These are phyloP conservation scores for Globisporangium radiosum DNA, from an alignment of 352 stramenopile genomes.

Conservation along the genomic window DNA sequence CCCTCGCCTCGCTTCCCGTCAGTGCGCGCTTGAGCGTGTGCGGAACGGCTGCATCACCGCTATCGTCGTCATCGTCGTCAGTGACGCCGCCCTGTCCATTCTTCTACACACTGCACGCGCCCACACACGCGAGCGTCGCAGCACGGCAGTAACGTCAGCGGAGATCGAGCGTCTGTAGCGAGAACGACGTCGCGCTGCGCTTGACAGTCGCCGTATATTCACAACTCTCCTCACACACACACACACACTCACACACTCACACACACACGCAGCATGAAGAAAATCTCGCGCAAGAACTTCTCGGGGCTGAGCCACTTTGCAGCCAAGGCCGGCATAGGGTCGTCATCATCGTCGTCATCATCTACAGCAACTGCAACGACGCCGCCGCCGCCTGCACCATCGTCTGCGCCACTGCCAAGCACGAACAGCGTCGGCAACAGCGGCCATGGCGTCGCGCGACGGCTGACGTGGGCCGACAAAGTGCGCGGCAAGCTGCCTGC, in stretches of 20 bases:
- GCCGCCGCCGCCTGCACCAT: conserved; percentile 4
- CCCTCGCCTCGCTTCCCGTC: no score
- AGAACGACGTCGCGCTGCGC: no score
- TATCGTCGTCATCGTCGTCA: no score
- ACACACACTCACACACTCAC: neutral
- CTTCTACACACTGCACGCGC: no score
- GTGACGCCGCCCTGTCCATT: no score
- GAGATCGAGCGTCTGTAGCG: no score
- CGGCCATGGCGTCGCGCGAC: conserved; percentile 16
- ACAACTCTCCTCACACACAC: neutral
- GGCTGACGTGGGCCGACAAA: conserved; percentile 69
- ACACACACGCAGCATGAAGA: conserved; percentile 35
- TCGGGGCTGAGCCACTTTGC: conserved; percentile 30
- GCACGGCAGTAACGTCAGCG: no score
- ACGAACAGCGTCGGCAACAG: conserved; percentile 8
- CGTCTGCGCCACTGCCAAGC: conserved; percentile 9
- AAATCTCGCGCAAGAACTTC: conserved; percentile 69
- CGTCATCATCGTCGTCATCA: conserved; percentile 19
- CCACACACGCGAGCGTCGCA: no score
- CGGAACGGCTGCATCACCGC: no score
- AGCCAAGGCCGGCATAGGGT: conserved; percentile 32
- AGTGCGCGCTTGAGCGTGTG: no score
- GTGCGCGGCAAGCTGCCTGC: conserved; percentile 72
- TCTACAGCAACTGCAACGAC: conserved; percentile 10
- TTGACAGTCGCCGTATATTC: no score